These are phyloP conservation scores for Glomus cerebriforme DNA, from an alignment of 192 early-diverging fungal genomes.

Conservation along the genomic window DNA sequence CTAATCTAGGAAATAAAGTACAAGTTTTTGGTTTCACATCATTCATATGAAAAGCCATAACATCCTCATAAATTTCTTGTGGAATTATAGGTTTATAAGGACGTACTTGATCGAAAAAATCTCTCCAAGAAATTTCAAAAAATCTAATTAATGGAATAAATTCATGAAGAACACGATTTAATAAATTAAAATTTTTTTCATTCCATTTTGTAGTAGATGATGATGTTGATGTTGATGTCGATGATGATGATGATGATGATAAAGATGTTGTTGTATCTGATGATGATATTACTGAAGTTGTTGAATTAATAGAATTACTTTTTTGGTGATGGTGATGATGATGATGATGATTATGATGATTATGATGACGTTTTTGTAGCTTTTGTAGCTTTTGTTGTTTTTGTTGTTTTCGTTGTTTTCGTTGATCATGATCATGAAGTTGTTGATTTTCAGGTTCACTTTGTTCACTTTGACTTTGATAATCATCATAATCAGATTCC, in stretches of 20 bases:
- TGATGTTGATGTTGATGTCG: no score
- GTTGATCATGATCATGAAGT: no score
- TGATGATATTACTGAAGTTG: no score
- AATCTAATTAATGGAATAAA: conserved; percentile 18
- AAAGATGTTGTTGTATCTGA: neutral
- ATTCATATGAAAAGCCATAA: neutral
- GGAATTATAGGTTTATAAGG: conserved; percentile 9
- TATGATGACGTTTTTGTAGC: no score
- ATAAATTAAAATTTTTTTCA: neutral
- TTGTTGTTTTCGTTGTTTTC: no score
- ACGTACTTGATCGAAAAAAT: conserved; percentile 14
- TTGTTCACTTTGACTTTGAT: neutral
- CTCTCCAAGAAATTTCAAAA: conserved; percentile 8
- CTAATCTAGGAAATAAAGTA: neutral
- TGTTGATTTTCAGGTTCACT: neutral
- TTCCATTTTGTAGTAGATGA: neutral
- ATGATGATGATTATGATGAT: neutral
- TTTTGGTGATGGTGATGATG: neutral
- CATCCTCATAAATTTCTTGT: neutral
- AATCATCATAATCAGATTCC: neutral
- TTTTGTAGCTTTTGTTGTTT: no score
- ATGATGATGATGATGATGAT: neutral
- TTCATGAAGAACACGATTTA: neutral
- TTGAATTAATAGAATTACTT: neutral
- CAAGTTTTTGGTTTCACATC: neutral